Conservation (phyloP, 768 basidiomycete genomes). For the Hydnum rufescens region DNA sequence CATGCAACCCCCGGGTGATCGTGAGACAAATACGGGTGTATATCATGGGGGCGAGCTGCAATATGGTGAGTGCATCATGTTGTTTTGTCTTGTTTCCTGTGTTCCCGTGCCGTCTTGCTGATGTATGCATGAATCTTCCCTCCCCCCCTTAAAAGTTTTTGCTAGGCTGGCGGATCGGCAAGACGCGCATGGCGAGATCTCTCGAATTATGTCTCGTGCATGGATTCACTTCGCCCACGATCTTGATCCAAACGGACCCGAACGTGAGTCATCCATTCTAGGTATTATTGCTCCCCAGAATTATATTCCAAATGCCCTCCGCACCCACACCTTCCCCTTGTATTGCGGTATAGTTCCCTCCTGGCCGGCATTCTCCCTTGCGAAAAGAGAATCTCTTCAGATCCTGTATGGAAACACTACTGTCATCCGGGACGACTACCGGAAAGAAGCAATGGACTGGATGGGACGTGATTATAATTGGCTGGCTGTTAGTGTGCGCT, state of each 20-base stretch:
- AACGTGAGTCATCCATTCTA: too few species aligned
- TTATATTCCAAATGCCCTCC: too few species aligned
- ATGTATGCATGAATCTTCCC: neutral
- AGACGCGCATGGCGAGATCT: neutral
- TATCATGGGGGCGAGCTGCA: neutral
- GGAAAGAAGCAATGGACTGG: neutral
- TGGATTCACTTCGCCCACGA: neutral
- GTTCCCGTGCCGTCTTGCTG: too few species aligned
- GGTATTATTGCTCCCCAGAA: too few species aligned
- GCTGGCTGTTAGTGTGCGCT: too few species aligned
- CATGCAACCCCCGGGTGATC: neutral
- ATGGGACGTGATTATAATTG: neutral
- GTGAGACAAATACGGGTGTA: neutral
- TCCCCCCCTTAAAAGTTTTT: neutral
- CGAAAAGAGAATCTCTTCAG: neutral
- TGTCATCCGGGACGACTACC: neutral
- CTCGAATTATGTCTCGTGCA: neutral
- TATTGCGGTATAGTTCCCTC: too few species aligned
- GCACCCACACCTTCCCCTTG: too few species aligned
- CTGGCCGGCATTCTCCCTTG: neutral
- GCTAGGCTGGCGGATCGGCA: neutral
- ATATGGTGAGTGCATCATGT: neutral
- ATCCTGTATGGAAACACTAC: neutral
- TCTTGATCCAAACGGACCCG: neutral
- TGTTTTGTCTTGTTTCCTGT: neutral